These are phyloP conservation scores for Pseudonitzschia pungens DNA, from an alignment of 108 stramenopile species.

Conservation along the genomic window DNA sequence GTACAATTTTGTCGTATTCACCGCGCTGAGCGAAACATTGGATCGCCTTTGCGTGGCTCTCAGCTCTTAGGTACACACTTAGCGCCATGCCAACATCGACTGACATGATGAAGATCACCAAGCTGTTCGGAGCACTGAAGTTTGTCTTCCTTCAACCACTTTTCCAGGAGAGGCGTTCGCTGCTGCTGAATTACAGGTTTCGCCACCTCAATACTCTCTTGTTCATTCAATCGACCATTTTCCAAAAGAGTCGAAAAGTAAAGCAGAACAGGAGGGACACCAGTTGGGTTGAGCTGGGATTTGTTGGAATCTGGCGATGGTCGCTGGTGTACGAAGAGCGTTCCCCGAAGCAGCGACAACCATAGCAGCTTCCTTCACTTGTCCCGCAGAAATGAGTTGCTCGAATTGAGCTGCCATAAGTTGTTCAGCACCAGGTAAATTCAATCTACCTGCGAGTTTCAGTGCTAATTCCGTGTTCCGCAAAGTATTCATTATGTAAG, in stretches of 20 bases:
- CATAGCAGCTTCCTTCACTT: constrained; percentile 91
- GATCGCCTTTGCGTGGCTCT: constrained; percentile 97
- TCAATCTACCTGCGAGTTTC: constrained; percentile 91
- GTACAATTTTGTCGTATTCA: constrained; percentile 99
- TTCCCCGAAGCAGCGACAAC: constrained; percentile 88
- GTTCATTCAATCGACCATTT: constrained; percentile 91
- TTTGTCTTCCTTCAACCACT: constrained; percentile 99
- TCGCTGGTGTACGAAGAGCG: constrained; percentile 94
- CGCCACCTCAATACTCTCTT: constrained; percentile 98
- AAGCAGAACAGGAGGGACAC: constrained; percentile 96
- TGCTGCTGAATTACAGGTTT: constrained; percentile 96
- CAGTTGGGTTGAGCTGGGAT: constrained; percentile 95
- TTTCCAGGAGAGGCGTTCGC: constrained; percentile 95
- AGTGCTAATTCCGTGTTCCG: constrained; percentile 93
- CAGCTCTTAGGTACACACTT: constrained; percentile 94
- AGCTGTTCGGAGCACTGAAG: constrained; percentile 91
- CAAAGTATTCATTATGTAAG: constrained; percentile 93
- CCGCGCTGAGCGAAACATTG: constrained; percentile 98
- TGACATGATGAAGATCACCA: constrained; percentile 96
- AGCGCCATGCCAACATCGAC: constrained; percentile 96
- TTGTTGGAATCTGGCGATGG: constrained; percentile 96
- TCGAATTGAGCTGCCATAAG: constrained; percentile 95
- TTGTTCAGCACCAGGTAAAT: constrained; percentile 96
- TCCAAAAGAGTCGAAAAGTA: constrained; percentile 98
- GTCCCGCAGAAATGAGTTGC: constrained; percentile 83